These are phyloP conservation scores for Neurospora sp. DNA, from an alignment of 2,329 filamentous ascomycete species.

Conservation along the genomic window DNA sequence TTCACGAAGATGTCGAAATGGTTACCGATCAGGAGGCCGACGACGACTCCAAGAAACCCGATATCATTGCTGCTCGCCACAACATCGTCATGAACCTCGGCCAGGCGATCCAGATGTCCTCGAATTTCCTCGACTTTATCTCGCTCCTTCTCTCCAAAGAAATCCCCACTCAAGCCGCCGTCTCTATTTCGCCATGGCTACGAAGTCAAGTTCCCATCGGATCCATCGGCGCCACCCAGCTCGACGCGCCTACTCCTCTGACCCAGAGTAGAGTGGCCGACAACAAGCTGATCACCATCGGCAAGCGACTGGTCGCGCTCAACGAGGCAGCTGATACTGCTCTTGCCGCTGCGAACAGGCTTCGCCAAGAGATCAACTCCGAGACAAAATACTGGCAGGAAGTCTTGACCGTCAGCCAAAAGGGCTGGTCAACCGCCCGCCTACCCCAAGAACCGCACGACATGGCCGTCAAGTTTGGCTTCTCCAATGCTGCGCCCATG, in stretches of 20 bases:
- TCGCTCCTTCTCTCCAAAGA: conserved; percentile 80
- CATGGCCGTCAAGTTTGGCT: conserved; percentile 82
- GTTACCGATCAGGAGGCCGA: conserved; percentile 28
- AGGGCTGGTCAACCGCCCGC: conserved; percentile 78
- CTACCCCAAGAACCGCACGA: conserved; percentile 64
- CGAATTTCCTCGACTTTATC: conserved; percentile 70
- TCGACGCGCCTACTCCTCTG: conserved; percentile 52
- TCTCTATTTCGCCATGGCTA: conserved; percentile 60
- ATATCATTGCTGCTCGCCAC: conserved; percentile 40
- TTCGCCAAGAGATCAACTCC: conserved; percentile 67
- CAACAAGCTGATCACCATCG: conserved; percentile 48
- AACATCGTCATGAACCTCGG: conserved; percentile 50
- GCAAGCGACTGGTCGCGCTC: conserved; percentile 72
- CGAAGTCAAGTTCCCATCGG: conserved; percentile 65
- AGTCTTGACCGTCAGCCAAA: conserved; percentile 68
- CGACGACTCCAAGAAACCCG: conserved; percentile 32
- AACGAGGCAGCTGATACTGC: conserved; percentile 66
- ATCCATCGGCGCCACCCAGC: conserved; percentile 59
- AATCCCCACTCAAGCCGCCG: conserved; percentile 56
- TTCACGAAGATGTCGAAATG: conserved; percentile 27
- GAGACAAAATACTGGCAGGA: conserved; percentile 89
- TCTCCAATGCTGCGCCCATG: conserved; percentile 49
- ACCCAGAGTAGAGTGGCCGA: conserved; percentile 46
- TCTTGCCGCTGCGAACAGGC: conserved; percentile 57
- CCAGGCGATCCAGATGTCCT: conserved; percentile 47